Evolutionary conservation across 2,329 filamentous ascomycete genomes (phyloP).

Genomic region (Cercospora sp.): DNA sequence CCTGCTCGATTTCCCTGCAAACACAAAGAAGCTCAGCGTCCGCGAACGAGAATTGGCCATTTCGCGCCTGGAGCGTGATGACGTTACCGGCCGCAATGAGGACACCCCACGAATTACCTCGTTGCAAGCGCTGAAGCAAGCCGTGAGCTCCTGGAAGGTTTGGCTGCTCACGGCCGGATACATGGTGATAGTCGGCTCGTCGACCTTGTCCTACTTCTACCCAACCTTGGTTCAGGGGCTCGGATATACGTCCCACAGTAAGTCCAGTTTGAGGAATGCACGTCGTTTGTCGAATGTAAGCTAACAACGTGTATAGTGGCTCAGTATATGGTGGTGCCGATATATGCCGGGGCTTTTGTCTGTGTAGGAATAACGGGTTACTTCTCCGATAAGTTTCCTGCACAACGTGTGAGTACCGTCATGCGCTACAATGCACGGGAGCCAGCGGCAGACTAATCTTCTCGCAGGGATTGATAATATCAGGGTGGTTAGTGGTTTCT

Average conservation of each 20-base stretch:
- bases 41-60: conserved; percentile 48
- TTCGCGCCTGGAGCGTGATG: conserved; percentile 48
- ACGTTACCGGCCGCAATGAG: conserved; percentile 40
- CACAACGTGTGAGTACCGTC: background rate
- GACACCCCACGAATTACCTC: conserved; percentile 40
- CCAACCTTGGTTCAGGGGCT: conserved; percentile 55
- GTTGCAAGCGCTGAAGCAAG: conserved; percentile 41
- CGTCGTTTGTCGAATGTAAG: background rate
- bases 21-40: conserved; percentile 45
- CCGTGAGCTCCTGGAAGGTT: conserved; percentile 50
- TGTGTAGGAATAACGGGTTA: conserved; percentile 50
- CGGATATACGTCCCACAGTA: conserved; percentile 46
- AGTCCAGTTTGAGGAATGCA: background rate
- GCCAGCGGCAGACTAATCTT: background rate
- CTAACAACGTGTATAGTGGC: conserved; percentile 35
- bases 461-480: background rate
- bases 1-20: conserved; percentile 53
- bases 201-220: conserved; percentile 57
- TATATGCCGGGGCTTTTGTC: conserved; percentile 56
- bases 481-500: conserved; percentile 47
- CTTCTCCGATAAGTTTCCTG: conserved; percentile 37
- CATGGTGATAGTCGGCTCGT: conserved; percentile 53
- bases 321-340: conserved; percentile 51
- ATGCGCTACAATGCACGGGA: background rate
- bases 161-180: conserved; percentile 53